Evolutionary conservation across 2,329 filamentous ascomycete genomes (phyloP).

Genomic region (Rhinocladiella mackenziei): DNA sequence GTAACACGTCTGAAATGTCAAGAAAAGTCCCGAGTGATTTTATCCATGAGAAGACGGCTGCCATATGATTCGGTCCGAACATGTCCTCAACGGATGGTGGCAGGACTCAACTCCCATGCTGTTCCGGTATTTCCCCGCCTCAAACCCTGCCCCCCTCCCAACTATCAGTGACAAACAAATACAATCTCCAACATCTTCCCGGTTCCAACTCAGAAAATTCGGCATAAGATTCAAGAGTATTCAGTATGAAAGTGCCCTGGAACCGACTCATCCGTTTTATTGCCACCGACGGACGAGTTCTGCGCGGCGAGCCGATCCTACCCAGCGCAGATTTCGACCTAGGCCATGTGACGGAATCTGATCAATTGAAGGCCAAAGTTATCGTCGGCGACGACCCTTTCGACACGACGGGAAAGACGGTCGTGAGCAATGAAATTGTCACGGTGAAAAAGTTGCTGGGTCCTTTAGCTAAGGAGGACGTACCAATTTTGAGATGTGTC

Average conservation of each 20-base stretch:
- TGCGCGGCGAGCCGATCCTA: constrained; percentile 52
- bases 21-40: too few relatives aligned
- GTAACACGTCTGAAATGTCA: too few relatives aligned
- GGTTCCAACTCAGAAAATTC: too few relatives aligned
- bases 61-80: too few relatives aligned
- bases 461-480: constrained; percentile 49
- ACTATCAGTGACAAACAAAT: too few relatives aligned
- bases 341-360: constrained; percentile 46
- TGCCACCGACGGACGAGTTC: constrained; percentile 48
- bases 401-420: constrained; percentile 34
- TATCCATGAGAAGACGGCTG: too few relatives aligned
- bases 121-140: constrained; percentile 16
- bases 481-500: constrained; percentile 52
- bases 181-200: too few relatives aligned
- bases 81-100: too few relatives aligned
- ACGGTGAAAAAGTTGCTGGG: constrained; percentile 53
- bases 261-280: constrained; percentile 54
- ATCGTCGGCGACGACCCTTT: constrained; percentile 51
- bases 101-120: not conserved
- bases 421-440: constrained; percentile 52
- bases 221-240: not conserved
- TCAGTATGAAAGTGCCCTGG: constrained; percentile 39
- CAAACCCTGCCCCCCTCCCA: not conserved
- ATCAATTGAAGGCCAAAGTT: constrained; percentile 50
- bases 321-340: constrained; percentile 45